These are phyloP conservation scores for Jaenimonas drosophilae DNA, from an alignment of 208 protist genomes.

Conservation along the genomic window DNA sequence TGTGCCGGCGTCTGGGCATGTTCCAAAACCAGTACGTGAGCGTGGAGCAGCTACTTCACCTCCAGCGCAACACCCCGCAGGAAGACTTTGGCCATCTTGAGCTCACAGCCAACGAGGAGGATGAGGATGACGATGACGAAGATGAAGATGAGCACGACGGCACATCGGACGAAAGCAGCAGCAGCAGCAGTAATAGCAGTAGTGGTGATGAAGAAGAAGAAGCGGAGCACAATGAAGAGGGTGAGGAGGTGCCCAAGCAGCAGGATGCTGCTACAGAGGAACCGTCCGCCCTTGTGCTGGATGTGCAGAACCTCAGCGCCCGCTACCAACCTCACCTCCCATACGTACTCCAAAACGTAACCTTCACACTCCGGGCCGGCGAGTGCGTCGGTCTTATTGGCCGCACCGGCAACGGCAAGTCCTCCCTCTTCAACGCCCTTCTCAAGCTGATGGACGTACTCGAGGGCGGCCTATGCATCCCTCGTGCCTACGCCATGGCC, in stretches of 20 bases:
- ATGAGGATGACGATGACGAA: too few relatives aligned
- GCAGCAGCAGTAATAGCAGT: background rate
- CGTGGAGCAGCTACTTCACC: slow-evolving; percentile 44
- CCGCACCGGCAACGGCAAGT: slow-evolving; percentile 78
- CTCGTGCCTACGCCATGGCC: slow-evolving; percentile 6
- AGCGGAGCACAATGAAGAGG: too few relatives aligned
- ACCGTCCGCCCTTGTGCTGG: slow-evolving; percentile 19
- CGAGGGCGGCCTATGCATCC: slow-evolving; percentile 34
- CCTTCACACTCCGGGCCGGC: slow-evolving; percentile 23
- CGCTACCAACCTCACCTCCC: slow-evolving; percentile 59
- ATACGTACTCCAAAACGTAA: slow-evolving; percentile 59
- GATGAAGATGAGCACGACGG: too few relatives aligned
- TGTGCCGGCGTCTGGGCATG: slow-evolving; percentile 52
- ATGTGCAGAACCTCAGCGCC: slow-evolving; percentile 41
- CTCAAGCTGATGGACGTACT: slow-evolving; percentile 85
- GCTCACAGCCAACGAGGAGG: too few relatives aligned
- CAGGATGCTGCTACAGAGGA: too few relatives aligned
- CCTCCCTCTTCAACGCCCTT: slow-evolving; percentile 70
- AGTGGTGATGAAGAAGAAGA: too few relatives aligned
- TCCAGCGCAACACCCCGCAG: slow-evolving; percentile 29
- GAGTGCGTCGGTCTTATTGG: slow-evolving; percentile 74
- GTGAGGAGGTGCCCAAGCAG: too few relatives aligned
- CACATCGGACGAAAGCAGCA: background rate
- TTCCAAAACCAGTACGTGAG: slow-evolving; percentile 78
- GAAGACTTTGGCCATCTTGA: slow-evolving; percentile 1